Evolutionary conservation across 192 early-diverging fungal genomes (phyloP), one percentile per base, ranked within the genome.

Genomic region (Phlyctochytrium planicorne): DNA sequence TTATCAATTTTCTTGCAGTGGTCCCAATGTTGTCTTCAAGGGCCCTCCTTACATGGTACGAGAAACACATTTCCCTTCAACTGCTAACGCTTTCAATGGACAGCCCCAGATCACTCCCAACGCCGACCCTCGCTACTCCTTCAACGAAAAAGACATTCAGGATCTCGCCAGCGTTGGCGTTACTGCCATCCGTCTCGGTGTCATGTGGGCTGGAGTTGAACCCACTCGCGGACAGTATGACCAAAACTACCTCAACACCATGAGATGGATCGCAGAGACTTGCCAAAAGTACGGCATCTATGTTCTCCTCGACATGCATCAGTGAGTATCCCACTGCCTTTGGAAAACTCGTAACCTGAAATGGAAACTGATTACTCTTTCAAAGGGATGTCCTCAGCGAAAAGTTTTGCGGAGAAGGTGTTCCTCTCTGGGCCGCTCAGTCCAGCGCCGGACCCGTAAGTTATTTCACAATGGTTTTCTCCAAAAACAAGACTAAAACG

Each of bases 301-400:
- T 62, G 80, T 87, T 2, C 60, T 89, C 17, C 72, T 89, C 2
- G 88, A 89, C 63, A 82, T 86, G 47, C 88, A 89, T 70, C 88
- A 89, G 72, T 82, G 82, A 60, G 75, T 80, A 0, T 72, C 6
- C n/a, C n/a, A n/a, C n/a, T n/a, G n/a, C n/a, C n/a, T n/a, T 27
- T 78, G 65, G 70, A 63, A 65, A 17, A 10, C n/a, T 30, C 10
- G 57, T 14, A 14, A 14, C 10, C 40, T 50, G 40, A 53, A 57
- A 35, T 56, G 56, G 29, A 57, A 25, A 60, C 66, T 55, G 31
- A 60, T 31, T 34, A 53, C 6, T 64, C 40, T 57, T 16, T 31
- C 30, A 34, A 35, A 63, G 63, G 34, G 65, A 70, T 3, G 50
- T 60, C 50, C 50, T 61, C 53, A 53, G 55, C 12, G 59, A 71